These are phyloP conservation scores for Oxytropis ochrocephala DNA, from an alignment of 306 rosid genomes.

Conservation along the genomic window DNA sequence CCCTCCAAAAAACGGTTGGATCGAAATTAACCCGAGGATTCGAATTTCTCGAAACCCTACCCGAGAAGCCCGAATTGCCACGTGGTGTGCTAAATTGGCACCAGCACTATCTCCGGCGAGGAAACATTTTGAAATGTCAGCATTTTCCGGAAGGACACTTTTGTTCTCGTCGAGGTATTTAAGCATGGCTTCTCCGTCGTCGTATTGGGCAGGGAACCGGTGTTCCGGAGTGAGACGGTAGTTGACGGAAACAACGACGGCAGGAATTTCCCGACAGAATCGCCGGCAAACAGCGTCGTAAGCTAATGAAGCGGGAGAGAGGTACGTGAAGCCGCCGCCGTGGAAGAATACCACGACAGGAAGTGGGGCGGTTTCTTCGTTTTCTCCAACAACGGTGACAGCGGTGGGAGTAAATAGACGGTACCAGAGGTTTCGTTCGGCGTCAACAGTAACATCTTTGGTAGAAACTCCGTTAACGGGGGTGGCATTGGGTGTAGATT, in stretches of 20 bases:
- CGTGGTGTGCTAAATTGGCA: slow-evolving; percentile 67
- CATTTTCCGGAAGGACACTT: slow-evolving; percentile 28
- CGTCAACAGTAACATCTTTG: slow-evolving; percentile 46
- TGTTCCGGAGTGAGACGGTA: slow-evolving; percentile 74
- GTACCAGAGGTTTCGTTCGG: slow-evolving; percentile 44
- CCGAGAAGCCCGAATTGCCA: slow-evolving; percentile 34
- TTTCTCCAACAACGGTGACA: neutral
- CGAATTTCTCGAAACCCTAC: neutral
- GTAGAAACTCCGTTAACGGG: slow-evolving; percentile 49
- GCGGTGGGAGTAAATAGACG: slow-evolving; percentile 42
- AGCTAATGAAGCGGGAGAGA: slow-evolving; percentile 23
- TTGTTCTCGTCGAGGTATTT: slow-evolving; percentile 28
- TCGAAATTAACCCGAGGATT: slow-evolving; percentile 41
- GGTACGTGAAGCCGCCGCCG: slow-evolving; percentile 54
- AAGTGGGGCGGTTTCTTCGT: neutral
- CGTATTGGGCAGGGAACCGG: slow-evolving; percentile 57
- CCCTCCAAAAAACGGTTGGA: slow-evolving; percentile 83
- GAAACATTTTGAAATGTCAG: slow-evolving; percentile 49
- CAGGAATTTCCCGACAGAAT: slow-evolving; percentile 32
- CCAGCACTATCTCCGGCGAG: slow-evolving; percentile 85
- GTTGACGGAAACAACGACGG: slow-evolving; percentile 54
- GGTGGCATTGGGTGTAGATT: slow-evolving; percentile 14
- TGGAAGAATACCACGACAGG: slow-evolving; percentile 28
- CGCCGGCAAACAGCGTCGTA: slow-evolving; percentile 51
- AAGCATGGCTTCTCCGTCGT: slow-evolving; percentile 61